Conservation (phyloP, 768 basidiomycete genomes). For the Rhizopogon vulgaris region DNA sequence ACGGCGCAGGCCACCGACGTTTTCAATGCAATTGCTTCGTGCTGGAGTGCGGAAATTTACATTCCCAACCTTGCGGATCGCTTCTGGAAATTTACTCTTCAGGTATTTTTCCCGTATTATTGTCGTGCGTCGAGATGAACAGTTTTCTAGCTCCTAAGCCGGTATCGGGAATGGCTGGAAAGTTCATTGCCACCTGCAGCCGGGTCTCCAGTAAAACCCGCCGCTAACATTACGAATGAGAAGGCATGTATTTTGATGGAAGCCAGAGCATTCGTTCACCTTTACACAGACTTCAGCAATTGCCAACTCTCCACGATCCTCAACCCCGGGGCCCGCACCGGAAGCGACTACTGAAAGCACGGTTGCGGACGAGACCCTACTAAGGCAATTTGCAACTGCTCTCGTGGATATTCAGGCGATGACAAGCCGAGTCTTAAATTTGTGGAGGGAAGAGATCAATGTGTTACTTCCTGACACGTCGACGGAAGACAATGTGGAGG, state of each 20-base stretch:
- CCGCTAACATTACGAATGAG: slow-evolving; percentile 28
- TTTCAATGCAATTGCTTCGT: slow-evolving; percentile 67
- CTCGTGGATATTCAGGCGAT: slow-evolving; percentile 64
- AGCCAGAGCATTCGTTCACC: background rate
- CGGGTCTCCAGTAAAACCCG: slow-evolving; percentile 32
- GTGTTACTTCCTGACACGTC: slow-evolving; percentile 48
- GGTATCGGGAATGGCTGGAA: slow-evolving; percentile 79
- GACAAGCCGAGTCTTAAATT: slow-evolving; percentile 39
- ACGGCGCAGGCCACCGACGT: slow-evolving; percentile 60
- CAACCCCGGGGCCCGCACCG: slow-evolving; percentile 43
- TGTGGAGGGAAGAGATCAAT: slow-evolving; percentile 69
- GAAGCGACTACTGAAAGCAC: slow-evolving; percentile 50
- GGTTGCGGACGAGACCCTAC: slow-evolving; percentile 55
- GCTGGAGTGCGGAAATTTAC: slow-evolving; percentile 86
- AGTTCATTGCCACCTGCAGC: slow-evolving; percentile 35
- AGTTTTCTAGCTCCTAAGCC: slow-evolving; percentile 59
- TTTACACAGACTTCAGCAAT: background rate
- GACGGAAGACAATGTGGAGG: slow-evolving; percentile 26
- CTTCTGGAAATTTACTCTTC: slow-evolving; percentile 90
- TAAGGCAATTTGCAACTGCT: slow-evolving; percentile 61
- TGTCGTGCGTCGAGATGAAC: background rate
- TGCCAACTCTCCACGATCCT: slow-evolving; percentile 31
- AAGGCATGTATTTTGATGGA: slow-evolving; percentile 17
- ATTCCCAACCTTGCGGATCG: slow-evolving; percentile 76
- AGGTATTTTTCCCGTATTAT: slow-evolving; percentile 41